A percentile compares a stretch with the other conserved stretches of the same genome.
phyloP scores from a whole-genome alignment of 257 asterid genomes.

The Solanum paucissectum region DNA sequence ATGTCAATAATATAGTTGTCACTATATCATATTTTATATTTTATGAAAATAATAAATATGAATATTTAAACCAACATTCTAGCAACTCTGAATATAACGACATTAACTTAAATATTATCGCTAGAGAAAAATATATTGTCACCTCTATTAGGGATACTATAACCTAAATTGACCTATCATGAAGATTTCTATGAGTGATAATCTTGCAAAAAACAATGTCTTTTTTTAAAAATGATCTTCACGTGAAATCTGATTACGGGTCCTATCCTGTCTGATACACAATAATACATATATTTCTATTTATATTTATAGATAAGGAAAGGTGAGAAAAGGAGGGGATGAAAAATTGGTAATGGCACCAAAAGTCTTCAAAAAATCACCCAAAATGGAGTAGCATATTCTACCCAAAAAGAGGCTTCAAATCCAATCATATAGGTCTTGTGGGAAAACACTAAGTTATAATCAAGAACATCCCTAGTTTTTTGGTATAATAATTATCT shows the following conservation, averaged over 20 bases:
- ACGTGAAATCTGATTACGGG: neutral
- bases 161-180: neutral
- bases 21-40: no score
- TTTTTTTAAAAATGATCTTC: neutral
- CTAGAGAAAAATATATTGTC: neutral
- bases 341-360: neutral
- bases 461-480: neutral
- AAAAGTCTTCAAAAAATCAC: neutral
- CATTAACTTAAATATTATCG: neutral
- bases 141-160: neutral
- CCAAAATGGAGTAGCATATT: neutral
- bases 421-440: neutral
- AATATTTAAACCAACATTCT: neutral
- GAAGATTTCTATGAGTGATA: neutral
- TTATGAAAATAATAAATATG: no score
- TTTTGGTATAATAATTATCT: neutral
- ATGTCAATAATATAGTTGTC: neutral
- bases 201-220: neutral
- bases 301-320: neutral
- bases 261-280: neutral
- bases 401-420: no score
- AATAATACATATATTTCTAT: neutral
- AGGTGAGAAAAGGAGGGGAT: neutral
- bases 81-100: neutral
- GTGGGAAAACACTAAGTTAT: neutral